Percentiles rank a stretch among this genome's conserved stretches.
These are phyloP conservation scores for Ceratonia siliqua DNA, from an alignment of 306 rosid species.

Conservation along the genomic window DNA sequence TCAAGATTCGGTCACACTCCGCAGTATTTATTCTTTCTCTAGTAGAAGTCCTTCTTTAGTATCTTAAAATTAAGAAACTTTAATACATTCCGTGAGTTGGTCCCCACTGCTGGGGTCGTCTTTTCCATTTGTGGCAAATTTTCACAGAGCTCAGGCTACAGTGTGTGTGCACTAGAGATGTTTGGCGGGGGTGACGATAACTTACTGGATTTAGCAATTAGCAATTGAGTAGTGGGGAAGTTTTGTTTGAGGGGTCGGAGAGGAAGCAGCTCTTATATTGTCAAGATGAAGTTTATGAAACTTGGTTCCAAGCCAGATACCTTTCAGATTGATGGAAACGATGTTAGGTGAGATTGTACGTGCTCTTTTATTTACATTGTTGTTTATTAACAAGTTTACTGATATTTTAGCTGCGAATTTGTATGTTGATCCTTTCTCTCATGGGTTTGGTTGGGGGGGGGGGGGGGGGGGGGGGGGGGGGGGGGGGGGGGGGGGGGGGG, in stretches of 20 bases:
- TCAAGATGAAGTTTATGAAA: constrained; percentile 94
- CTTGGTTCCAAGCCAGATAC: constrained; percentile 96
- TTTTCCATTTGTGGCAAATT: constrained; percentile 42
- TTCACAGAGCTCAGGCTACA: constrained; percentile 18
- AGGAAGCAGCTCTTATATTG: constrained; percentile 51
- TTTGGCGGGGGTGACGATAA: constrained; percentile 31
- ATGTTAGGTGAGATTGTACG: constrained; percentile 67
- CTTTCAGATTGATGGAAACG: constrained; percentile 73
- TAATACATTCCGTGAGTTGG: constrained; percentile 46
- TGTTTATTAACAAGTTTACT: constrained; percentile 26
- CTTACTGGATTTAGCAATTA: constrained; percentile 41
- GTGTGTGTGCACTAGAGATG: constrained; percentile 32
- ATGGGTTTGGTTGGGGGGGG: no score
- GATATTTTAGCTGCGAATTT: not conserved
- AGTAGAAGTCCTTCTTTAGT: constrained; percentile 43
- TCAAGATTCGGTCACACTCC: constrained; percentile 67
- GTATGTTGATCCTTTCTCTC: not conserved
- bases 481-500: no score
- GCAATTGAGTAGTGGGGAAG: constrained; percentile 44
- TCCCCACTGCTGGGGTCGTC: constrained; percentile 40
- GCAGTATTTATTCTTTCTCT: constrained; percentile 43
- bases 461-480: no score
- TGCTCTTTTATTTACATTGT: constrained; percentile 25
- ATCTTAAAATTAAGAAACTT: constrained; percentile 51
- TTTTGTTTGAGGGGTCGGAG: constrained; percentile 17